Evolutionary conservation across 169 alveolate species (phyloP).

Genomic region (Plasmodium coatneyi): DNA sequence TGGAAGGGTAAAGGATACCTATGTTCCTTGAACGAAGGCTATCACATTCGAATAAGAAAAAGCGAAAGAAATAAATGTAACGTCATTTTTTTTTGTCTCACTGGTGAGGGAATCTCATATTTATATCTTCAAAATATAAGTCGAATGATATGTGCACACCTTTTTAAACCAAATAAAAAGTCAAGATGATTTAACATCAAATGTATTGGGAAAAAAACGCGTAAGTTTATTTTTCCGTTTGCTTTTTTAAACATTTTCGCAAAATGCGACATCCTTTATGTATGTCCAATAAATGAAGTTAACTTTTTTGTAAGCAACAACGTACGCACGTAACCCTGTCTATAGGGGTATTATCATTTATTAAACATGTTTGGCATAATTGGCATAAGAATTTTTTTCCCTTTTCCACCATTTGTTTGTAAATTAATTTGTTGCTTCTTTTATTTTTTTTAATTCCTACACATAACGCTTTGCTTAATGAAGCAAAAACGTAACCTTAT

Average conservation of each 20-base stretch:
- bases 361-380: background rate
- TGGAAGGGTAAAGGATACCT: background rate
- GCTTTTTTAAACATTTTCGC: background rate
- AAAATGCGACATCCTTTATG: background rate
- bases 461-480: background rate
- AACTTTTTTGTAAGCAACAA: background rate
- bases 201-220: background rate
- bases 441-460: background rate
- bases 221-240: background rate
- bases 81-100: background rate
- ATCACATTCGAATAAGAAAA: background rate
- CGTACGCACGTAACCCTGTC: background rate
- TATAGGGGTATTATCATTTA: background rate
- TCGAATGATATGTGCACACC: background rate
- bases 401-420: background rate
- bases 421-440: background rate
- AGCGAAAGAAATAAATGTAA: background rate
- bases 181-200: background rate
- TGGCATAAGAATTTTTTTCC: background rate
- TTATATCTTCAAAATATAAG: background rate
- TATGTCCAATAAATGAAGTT: background rate
- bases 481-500: background rate
- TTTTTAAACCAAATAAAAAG: background rate
- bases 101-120: background rate
- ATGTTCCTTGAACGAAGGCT: background rate